Evolutionary conservation across 192 early-diverging fungal species (phyloP), one percentile per base, ranked within the genome.

Genomic region (Coemansia sp.): DNA sequence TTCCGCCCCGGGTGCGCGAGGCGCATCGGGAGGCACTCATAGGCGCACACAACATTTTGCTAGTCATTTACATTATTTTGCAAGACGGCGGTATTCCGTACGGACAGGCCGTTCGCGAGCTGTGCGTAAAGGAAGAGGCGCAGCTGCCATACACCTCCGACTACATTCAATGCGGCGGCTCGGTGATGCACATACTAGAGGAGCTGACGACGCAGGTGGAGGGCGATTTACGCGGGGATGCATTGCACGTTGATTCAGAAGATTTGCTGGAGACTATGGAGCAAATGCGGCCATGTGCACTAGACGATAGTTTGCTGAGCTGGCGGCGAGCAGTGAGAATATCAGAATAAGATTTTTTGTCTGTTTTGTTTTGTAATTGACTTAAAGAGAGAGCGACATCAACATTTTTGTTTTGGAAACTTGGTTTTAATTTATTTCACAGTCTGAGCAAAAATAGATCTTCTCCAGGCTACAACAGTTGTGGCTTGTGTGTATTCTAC

Each of bases 141-240:
- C 37, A 60, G 44, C 48, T 71, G 40, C 50, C 58, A 31, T 46
- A 57, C 25, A 63, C 65, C 2, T 53, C 17, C 11, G 68, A 80
- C 34, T 74, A 69, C n/a, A 59, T 80, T 15, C 22, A 36, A 37
- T 71, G 77, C 20, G 77, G 72, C 7, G 77, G 72, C 10, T 64
- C 77, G 3, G 68, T 80, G 22, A 12, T 38, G 38, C 57, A 80
- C 34, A 64, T 80, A 36, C 47, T 74, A 38, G 31, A 56, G 3
- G 72, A 80, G 59, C 61, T 80, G 62, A 74, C 77, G 22, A 48
- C 31, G 12, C 77, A 80, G 54, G 72, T 80, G 5, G 77, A 80
- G 44, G 57, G 37, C 2, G 77, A 80, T 58, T 20, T 80, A 31
- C 36, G 63, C 6, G 71, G 77, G 51, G 68, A 74, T 25, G 71